Evolutionary conservation across 192 early-diverging fungal species (phyloP), one percentile per base, ranked within the genome.

Genomic region (Backusella macrospora): DNA sequence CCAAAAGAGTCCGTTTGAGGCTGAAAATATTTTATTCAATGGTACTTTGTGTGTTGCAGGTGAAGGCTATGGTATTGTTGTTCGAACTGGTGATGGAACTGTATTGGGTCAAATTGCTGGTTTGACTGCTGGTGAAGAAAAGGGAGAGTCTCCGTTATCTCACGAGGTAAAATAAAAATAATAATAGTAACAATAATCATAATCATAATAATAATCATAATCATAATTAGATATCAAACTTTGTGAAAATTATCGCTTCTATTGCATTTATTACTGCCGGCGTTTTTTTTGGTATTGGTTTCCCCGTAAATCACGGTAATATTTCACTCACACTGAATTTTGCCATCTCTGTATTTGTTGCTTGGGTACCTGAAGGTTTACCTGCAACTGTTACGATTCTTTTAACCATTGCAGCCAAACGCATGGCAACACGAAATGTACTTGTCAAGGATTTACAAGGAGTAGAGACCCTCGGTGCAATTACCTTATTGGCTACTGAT

Each of bases 401-500:
- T 48, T 79, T 99, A 48, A 95, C 95, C 8, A 93, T 99, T 48
- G 96, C 97, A 42, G 97, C 97, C 70, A 96, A 98, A 84, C 91
- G 95, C 65, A 97, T 99, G 95, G 94, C 95, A 0, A 46, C 82
- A 9, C 82, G 91, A 74, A 93, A 97, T 67, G 95, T 98, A 29
- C 85, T 99, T 37, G 97, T 99, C 76, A 99, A 99, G 79, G 95
- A 98, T 76, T 83, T 99, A 47, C 93, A 95, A 74, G 95, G 95
- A 78, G 97, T 99, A 14, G 97, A 99, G 79, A 99, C 97, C 14
- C 87, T 99, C 21, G 97, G 97, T 62, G 97, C 96, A 7, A 96
- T 99, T 68, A 99, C 97, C 21, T 84, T 98, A 21, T 87, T 99
- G 52, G 97, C 97, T 34, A 99, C 96, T 5, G 97, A 99, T 84